Evolutionary conservation across 805 yeast species (phyloP), one percentile per base, ranked within the genome.

Genomic region (Metschnikowia peoriensis): DNA sequence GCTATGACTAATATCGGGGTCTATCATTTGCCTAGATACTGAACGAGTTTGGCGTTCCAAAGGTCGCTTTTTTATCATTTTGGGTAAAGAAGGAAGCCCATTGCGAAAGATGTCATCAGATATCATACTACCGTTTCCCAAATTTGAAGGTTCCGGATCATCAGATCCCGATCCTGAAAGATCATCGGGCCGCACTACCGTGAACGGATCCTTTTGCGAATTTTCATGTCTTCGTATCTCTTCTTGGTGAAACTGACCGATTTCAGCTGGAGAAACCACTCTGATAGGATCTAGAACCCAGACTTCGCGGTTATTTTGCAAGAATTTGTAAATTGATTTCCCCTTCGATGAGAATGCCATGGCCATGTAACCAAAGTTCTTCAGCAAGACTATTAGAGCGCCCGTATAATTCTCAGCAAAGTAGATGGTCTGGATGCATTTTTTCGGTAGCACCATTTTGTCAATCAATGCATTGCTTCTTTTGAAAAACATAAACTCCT

Each of bases 361-460:
- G 29, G 38, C 47, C 17, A 58, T 44, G 48, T 43, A 58, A 22
- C 63, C 63, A 17, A 49, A 58, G 49, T 46, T 54, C 46, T 58
- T 58, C 46, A 43, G 50, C 7, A 58, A 44, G 37, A 59, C 51
- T 29, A 59, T 35, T 8, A 57, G 44, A 6, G 48, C 54, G 17
- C 49, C 39, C 35, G 14, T 11, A 14, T 32, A 37, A 42, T 49
- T 51, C 6, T 47, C 42, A 22, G 53, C 48, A 43, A 58, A 54
- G 47, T 28, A 49, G n/a, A 53, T 54, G 15, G 41, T 14, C 29
- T 42, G 47, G 29, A 58, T 34, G 38, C 57, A 39, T 34, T 38
- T 41, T 12, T 45, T 43, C 40, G 60, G 57, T 7, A 59, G 44
- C 28, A 50, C 58, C 59, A 59, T 47, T 41, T 53, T 54, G 47